Percentiles rank a stretch among this genome's conserved stretches.
Conservation (phyloP, 495 filamentous ascomycete species). For the Podospora sp. region DNA sequence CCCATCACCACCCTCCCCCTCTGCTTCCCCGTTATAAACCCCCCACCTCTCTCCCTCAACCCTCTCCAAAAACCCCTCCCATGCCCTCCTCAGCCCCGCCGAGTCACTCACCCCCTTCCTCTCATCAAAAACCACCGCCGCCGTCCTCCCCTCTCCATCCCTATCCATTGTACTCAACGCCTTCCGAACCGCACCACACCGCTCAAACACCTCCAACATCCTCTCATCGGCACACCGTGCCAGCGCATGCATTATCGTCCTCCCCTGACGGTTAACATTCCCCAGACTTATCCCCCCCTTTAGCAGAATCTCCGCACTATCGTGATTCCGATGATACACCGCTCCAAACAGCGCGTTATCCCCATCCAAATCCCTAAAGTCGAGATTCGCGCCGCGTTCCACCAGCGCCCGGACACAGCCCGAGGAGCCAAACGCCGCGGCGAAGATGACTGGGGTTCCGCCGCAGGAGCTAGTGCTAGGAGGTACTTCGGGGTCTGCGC, state of each 20-base stretch:
- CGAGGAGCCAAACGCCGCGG: constrained; percentile 13
- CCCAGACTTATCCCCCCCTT: constrained; percentile 16
- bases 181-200: background rate
- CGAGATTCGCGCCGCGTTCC: background rate
- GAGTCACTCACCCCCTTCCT: background rate
- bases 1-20: background rate
- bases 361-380: background rate
- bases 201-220: constrained; percentile 7
- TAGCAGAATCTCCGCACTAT: background rate
- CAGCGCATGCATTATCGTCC: constrained; percentile 1
- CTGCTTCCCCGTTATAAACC: background rate
- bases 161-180: background rate
- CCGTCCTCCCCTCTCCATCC: constrained; percentile 2
- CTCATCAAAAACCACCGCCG: constrained; percentile 10
- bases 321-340: background rate
- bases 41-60: background rate
- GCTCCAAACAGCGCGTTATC: background rate
- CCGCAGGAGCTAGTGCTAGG: constrained; percentile 43
- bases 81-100: constrained; percentile 8
- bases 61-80: constrained; percentile 12
- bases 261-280: background rate
- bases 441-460: constrained; percentile 31
- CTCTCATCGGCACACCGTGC: constrained; percentile 3
- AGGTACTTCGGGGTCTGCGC: constrained; percentile 39
- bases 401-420: constrained; percentile 8